Percentiles rank a stretch among this genome's conserved stretches.
These are phyloP conservation scores for Coemansia sp. DNA, from an alignment of 192 early-diverging fungal genomes.

Conservation along the genomic window DNA sequence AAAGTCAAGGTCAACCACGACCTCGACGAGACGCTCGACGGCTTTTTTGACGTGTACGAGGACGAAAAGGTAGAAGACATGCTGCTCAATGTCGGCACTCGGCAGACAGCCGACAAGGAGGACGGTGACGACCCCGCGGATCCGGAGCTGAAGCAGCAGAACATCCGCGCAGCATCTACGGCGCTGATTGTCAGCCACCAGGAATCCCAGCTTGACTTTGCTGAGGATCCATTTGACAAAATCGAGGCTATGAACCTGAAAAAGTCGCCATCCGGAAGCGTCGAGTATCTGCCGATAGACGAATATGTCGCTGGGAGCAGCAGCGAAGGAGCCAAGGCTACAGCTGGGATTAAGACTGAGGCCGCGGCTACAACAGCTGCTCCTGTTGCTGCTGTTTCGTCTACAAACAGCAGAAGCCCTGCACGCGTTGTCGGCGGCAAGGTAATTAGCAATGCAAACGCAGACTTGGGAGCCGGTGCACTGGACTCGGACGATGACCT, in stretches of 20 bases:
- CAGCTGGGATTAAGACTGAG: no score
- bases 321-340: background rate
- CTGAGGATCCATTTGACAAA: slow-evolving; percentile 42
- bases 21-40: slow-evolving; percentile 37
- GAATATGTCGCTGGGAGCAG: slow-evolving; percentile 14
- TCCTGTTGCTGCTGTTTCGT: background rate
- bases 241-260: slow-evolving; percentile 42
- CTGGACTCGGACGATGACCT: slow-evolving; percentile 17
- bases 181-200: slow-evolving; percentile 34
- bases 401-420: no score
- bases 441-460: background rate
- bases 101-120: background rate
- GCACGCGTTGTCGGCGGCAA: slow-evolving; percentile 7
- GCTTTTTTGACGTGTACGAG: slow-evolving; percentile 42
- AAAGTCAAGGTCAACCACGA: slow-evolving; percentile 43
- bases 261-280: slow-evolving; percentile 35
- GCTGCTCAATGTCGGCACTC: slow-evolving; percentile 23
- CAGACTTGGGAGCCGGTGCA: background rate
- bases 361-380: background rate
- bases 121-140: slow-evolving; percentile 5
- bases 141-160: slow-evolving; percentile 37
- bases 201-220: slow-evolving; percentile 13
- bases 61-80: slow-evolving; percentile 42
- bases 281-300: slow-evolving; percentile 48
- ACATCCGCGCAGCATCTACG: slow-evolving; percentile 25